Conservation (phyloP, 2,329 filamentous ascomycete species). For the Trichoderma sp. region DNA sequence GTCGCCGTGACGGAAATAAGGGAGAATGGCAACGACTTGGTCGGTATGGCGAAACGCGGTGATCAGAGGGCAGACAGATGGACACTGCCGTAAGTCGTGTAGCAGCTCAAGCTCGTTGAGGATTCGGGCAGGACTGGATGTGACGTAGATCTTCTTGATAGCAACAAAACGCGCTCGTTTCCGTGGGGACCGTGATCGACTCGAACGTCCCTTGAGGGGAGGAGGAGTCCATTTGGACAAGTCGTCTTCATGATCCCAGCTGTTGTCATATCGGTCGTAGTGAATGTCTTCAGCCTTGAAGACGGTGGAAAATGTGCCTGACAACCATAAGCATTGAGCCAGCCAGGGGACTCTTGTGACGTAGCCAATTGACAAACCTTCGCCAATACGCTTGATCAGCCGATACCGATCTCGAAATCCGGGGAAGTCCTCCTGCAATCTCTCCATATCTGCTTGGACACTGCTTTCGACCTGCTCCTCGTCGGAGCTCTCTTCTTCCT, state of each 20-base stretch:
- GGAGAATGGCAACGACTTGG: constrained; percentile 91
- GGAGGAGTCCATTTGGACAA: constrained; percentile 69
- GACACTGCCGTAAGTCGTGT: constrained; percentile 78
- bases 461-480: constrained; percentile 66
- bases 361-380: constrained; percentile 59
- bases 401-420: constrained; percentile 83
- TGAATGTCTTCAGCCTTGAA: constrained; percentile 96
- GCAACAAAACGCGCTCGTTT: constrained; percentile 74
- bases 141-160: constrained; percentile 99
- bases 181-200: constrained; percentile 33
- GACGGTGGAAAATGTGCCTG: constrained; percentile 96
- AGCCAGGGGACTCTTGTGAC: neutral
- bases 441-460: constrained; percentile 84
- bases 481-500: constrained; percentile 50
- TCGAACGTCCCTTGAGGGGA: constrained; percentile 56
- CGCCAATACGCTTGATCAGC: constrained; percentile 93
- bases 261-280: constrained; percentile 80
- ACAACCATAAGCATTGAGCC: neutral
- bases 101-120: constrained; percentile 95
- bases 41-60: constrained; percentile 95
- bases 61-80: constrained; percentile 89
- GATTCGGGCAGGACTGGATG: constrained; percentile 89
- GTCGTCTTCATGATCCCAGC: constrained; percentile 77
- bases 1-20: constrained; percentile 94
- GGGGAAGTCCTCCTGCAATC: constrained; percentile 77